Conservation (phyloP, 768 basidiomycete species). For the Boletus vinaceobasis region DNA sequence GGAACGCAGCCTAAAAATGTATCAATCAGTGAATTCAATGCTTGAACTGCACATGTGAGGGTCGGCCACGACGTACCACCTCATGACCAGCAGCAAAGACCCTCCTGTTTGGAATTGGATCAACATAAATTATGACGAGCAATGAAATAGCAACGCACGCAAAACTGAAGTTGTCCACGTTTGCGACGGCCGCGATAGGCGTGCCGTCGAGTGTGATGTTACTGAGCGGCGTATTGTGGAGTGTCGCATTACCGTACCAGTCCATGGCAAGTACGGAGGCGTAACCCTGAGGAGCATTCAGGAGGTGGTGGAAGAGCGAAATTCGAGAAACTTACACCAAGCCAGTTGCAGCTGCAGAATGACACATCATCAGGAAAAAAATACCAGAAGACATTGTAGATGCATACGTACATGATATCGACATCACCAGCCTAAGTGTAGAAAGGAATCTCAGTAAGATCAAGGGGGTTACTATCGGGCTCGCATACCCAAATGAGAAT, state of each 20-base stretch:
- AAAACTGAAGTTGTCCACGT: slow-evolving; percentile 65
- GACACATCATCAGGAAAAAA: slow-evolving; percentile 2
- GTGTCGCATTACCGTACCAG: slow-evolving; percentile 42
- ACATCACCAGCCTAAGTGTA: slow-evolving; percentile 24
- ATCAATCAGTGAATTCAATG: not conserved
- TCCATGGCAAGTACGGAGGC: slow-evolving; percentile 42
- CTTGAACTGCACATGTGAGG: not conserved
- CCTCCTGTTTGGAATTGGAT: slow-evolving; percentile 34
- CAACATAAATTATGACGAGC: not conserved
- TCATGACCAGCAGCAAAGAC: slow-evolving; percentile 60
- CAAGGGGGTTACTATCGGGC: not conserved
- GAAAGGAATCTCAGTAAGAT: not conserved
- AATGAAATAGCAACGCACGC: slow-evolving; percentile 43
- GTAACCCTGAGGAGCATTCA: slow-evolving; percentile 24
- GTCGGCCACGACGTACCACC: slow-evolving; percentile 43
- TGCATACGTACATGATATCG: slow-evolving; percentile 23
- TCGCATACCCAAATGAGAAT: slow-evolving; percentile 39
- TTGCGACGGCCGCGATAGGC: slow-evolving; percentile 56
- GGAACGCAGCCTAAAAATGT: slow-evolving; percentile 51
- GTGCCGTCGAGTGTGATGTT: slow-evolving; percentile 57
- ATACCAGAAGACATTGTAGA: not conserved
- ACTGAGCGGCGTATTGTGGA: slow-evolving; percentile 39
- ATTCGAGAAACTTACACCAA: slow-evolving; percentile 32
- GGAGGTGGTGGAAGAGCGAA: not conserved
- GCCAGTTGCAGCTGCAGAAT: slow-evolving; percentile 17